Percentiles rank a stretch among this genome's conserved stretches.
These are phyloP conservation scores for Aeschynomene evenia DNA, from an alignment of 306 rosid genomes.

Conservation along the genomic window DNA sequence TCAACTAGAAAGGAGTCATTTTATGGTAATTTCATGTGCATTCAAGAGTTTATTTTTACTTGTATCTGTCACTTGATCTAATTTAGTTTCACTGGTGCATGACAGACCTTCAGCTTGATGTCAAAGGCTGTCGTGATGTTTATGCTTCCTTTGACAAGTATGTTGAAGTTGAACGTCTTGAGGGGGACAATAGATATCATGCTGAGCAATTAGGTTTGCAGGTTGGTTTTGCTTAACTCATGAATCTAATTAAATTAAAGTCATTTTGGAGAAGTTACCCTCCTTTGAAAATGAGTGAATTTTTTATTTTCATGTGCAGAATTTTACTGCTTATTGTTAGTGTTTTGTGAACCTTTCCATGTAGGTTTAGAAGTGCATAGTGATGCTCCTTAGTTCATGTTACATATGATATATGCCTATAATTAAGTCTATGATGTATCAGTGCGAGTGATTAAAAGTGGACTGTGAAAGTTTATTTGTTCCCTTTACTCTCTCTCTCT, in stretches of 20 bases:
- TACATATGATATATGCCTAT: neutral
- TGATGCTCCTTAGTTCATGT: neutral
- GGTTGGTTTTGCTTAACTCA: conserved; percentile 53
- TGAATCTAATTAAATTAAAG: neutral
- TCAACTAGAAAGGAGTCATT: conserved; percentile 98
- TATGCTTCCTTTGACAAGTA: conserved; percentile 98
- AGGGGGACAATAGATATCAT: conserved; percentile 96
- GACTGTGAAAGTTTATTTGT: too few species aligned
- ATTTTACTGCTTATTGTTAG: neutral
- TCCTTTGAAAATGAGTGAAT: neutral
- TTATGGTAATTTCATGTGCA: conserved; percentile 62
- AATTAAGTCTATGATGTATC: neutral
- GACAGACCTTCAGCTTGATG: conserved; percentile 98
- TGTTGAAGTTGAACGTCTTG: conserved; percentile 97
- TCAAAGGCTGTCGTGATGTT: conserved; percentile 95
- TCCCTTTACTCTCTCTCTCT: neutral
- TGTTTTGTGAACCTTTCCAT: neutral
- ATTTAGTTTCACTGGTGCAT: conserved; percentile 28
- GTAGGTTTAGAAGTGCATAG: neutral
- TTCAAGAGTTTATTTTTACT: neutral
- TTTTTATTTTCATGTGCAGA: neutral
- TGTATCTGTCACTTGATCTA: conserved; percentile 28
- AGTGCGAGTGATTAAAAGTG: neutral
- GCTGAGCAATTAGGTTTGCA: conserved; percentile 96
- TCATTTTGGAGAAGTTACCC: neutral